Conservation (phyloP, 352 stramenopile species). For the Phytopythium litorale region DNA sequence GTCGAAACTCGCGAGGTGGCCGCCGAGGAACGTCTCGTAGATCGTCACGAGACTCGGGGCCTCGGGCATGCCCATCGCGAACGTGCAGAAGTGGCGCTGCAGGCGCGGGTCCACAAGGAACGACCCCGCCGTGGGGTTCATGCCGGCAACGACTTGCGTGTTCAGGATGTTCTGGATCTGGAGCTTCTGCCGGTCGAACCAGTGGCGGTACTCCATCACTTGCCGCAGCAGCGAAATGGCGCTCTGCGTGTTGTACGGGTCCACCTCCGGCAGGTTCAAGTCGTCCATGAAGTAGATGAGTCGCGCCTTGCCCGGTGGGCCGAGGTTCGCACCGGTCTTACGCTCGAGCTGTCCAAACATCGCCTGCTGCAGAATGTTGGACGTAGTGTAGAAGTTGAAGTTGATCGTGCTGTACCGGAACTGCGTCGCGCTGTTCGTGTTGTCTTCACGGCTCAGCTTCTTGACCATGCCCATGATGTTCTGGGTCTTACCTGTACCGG, state of each 20-base stretch:
- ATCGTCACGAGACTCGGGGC: constrained; percentile 93
- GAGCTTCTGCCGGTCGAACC: constrained; percentile 92
- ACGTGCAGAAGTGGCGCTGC: constrained; percentile 95
- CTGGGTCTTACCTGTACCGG: constrained; percentile 94
- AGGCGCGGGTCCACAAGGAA: constrained; percentile 94
- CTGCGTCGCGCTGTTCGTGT: constrained; percentile 32
- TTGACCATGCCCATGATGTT: constrained; percentile 95
- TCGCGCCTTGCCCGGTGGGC: constrained; percentile 89
- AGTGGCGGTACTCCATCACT: constrained; percentile 95
- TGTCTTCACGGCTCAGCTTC: constrained; percentile 88
- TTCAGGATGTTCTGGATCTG: constrained; percentile 93
- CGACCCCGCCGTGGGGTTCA: constrained; percentile 95
- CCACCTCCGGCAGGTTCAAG: constrained; percentile 94
- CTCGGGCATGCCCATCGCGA: constrained; percentile 94
- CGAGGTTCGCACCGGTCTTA: constrained; percentile 93
- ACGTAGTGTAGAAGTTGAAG: constrained; percentile 98
- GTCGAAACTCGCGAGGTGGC: constrained; percentile 89
- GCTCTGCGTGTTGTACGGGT: constrained; percentile 95
- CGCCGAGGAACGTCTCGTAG: constrained; percentile 95
- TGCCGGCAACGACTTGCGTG: constrained; percentile 93
- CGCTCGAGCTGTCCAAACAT: constrained; percentile 94
- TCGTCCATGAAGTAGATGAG: constrained; percentile 98
- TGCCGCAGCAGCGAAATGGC: constrained; percentile 93
- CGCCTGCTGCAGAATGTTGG: constrained; percentile 88
- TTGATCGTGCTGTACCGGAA: constrained; percentile 93